These are phyloP conservation scores for Monosporozyma yasuniensis DNA, from an alignment of 805 yeast species.

Conservation along the genomic window DNA sequence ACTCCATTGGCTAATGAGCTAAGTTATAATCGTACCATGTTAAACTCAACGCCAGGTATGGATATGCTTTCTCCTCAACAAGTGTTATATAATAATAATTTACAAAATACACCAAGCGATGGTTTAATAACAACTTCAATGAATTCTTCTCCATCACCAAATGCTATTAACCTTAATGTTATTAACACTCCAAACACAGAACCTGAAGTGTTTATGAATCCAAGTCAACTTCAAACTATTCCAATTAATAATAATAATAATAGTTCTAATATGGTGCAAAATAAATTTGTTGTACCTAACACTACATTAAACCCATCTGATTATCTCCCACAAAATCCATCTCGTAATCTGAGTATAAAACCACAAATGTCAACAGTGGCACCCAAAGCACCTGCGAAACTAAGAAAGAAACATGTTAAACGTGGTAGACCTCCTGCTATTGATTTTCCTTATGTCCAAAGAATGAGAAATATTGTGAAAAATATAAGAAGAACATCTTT, in stretches of 20 bases:
- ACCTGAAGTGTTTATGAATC: neutral
- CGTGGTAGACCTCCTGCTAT: conserved; percentile 32
- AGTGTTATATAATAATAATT: neutral
- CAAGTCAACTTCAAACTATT: neutral
- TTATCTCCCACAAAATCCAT: neutral
- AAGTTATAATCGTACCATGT: neutral
- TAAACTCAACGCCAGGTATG: neutral
- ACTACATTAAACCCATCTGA: neutral
- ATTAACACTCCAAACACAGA: neutral
- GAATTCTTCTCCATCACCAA: neutral
- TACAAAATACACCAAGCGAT: neutral
- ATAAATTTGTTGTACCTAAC: neutral
- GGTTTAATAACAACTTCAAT: neutral
- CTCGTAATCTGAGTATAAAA: too few species aligned
- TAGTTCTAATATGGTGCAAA: neutral
- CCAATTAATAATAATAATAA: neutral
- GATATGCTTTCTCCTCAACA: neutral
- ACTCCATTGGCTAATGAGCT: neutral
- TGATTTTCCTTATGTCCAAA: conserved; percentile 57
- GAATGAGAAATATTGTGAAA: conserved; percentile 81
- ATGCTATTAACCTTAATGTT: neutral
- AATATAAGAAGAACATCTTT: conserved; percentile 66
- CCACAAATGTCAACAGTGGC: neutral
- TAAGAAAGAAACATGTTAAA: conserved; percentile 20
- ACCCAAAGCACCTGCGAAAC: neutral